These are phyloP conservation scores for Aspergillus phoenicis DNA, from an alignment of 2,329 filamentous ascomycete genomes.

Conservation along the genomic window DNA sequence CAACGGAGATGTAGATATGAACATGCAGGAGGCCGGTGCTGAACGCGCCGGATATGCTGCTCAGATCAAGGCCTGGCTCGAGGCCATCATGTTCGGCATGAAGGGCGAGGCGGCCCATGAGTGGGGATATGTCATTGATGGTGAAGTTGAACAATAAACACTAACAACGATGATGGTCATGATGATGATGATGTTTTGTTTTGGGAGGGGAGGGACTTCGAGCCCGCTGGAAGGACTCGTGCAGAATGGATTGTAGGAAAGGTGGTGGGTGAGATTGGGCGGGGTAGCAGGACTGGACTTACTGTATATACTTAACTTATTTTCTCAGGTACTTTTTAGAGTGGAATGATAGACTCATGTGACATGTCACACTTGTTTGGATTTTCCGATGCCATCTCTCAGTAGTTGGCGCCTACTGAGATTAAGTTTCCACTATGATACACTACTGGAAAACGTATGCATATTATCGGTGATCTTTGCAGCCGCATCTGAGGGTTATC, in stretches of 20 bases:
- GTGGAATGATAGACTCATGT: background rate
- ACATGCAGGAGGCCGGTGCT: slow-evolving; percentile 46
- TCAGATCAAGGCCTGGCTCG: slow-evolving; percentile 66
- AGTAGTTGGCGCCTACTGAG: no score
- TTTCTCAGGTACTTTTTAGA: no score
- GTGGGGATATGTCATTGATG: slow-evolving; percentile 70
- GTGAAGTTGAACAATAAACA: slow-evolving; percentile 49
- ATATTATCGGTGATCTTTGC: no score
- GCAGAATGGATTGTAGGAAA: background rate
- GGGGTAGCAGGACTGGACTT: background rate
- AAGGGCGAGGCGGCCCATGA: slow-evolving; percentile 67
- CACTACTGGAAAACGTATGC: no score
- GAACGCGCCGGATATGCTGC: slow-evolving; percentile 37
- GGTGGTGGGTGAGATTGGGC: background rate
- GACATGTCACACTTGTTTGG: background rate
- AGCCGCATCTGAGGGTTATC: no score
- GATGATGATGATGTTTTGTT: background rate
- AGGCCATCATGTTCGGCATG: slow-evolving; percentile 74
- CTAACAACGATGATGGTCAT: background rate
- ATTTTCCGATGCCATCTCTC: background rate
- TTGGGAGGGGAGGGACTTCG: background rate
- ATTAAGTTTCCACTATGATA: no score
- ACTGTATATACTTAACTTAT: background rate
- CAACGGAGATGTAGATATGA: slow-evolving; percentile 65
- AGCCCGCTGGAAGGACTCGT: slow-evolving; percentile 1